Conservation (phyloP, 495 filamentous ascomycete species). For the Xylaria palmicola region DNA sequence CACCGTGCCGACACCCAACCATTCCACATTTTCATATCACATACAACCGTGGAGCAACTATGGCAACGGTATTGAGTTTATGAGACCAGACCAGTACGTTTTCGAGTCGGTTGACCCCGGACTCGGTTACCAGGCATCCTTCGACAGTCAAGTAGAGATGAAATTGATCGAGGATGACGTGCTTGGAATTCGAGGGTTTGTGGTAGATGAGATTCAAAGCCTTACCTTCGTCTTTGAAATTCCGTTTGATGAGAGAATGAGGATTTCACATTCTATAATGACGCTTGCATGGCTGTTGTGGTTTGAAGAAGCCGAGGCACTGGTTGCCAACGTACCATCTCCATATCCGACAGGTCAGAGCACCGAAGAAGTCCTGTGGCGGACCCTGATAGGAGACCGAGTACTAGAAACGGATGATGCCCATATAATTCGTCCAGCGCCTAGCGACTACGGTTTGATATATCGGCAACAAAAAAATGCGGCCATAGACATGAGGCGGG, state of each 20-base stretch:
- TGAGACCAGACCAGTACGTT: background rate
- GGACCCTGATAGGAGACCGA: slow-evolving; percentile 19
- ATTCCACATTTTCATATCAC: slow-evolving; percentile 4
- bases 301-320: slow-evolving; percentile 9
- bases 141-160: background rate
- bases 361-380: slow-evolving; percentile 15
- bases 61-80: slow-evolving; percentile 3
- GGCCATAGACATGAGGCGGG: background rate
- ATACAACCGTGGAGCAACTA: background rate
- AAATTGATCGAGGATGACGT: slow-evolving; percentile 36
- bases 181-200: slow-evolving; percentile 33
- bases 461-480: slow-evolving; percentile 1
- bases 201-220: slow-evolving; percentile 24
- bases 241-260: slow-evolving; percentile 29
- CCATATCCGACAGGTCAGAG: slow-evolving; percentile 5
- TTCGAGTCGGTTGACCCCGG: background rate
- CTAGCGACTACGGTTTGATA: background rate
- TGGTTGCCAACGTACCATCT: background rate
- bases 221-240: slow-evolving; percentile 40
- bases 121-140: slow-evolving; percentile 6
- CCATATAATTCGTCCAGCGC: background rate
- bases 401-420: background rate
- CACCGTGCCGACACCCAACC: background rate
- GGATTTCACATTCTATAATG: slow-evolving; percentile 11
- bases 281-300: background rate